A percentile compares a stretch with the other conserved stretches of the same genome.
phyloP scores from a whole-genome alignment of 225 moss, liverwort and hornwort species.

The Lunularia cruciata region DNA sequence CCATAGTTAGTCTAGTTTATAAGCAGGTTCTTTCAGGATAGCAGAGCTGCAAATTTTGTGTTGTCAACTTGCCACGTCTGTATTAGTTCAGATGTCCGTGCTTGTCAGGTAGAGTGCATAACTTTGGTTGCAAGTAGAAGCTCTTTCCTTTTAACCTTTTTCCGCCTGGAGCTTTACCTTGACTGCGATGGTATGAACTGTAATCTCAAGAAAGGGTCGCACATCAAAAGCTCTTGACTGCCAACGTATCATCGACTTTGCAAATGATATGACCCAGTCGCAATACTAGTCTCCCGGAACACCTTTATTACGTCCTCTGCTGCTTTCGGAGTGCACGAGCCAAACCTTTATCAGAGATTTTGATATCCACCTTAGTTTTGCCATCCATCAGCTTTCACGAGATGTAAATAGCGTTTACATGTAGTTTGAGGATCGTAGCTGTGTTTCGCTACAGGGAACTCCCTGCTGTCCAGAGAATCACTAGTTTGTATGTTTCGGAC shows the following conservation, averaged over 20 bases:
- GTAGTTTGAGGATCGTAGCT: slow-evolving; percentile 1
- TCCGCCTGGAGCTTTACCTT: neutral
- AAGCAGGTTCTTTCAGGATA: neutral
- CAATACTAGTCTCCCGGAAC: neutral
- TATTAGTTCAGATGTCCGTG: neutral
- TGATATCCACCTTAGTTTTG: slow-evolving; percentile 4
- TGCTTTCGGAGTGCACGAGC: neutral
- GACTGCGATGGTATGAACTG: neutral
- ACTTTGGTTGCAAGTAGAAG: neutral
- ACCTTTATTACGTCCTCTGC: neutral
- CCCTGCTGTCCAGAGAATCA: neutral
- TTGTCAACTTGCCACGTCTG: neutral
- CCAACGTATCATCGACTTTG: neutral
- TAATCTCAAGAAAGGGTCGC: neutral
- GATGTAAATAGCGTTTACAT: slow-evolving; percentile 5
- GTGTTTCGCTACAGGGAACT: neutral
- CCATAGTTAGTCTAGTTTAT: neutral
- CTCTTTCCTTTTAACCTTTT: neutral
- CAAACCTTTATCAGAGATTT: neutral
- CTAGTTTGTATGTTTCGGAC: slow-evolving; percentile 1
- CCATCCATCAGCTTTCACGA: slow-evolving; percentile 13
- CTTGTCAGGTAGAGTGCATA: neutral
- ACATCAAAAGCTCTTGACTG: neutral
- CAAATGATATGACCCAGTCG: neutral
- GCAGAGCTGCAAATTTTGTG: slow-evolving; percentile 11